These are phyloP conservation scores for Colletotrichum tabaci DNA, from an alignment of 2,329 filamentous ascomycete species.

Conservation along the genomic window DNA sequence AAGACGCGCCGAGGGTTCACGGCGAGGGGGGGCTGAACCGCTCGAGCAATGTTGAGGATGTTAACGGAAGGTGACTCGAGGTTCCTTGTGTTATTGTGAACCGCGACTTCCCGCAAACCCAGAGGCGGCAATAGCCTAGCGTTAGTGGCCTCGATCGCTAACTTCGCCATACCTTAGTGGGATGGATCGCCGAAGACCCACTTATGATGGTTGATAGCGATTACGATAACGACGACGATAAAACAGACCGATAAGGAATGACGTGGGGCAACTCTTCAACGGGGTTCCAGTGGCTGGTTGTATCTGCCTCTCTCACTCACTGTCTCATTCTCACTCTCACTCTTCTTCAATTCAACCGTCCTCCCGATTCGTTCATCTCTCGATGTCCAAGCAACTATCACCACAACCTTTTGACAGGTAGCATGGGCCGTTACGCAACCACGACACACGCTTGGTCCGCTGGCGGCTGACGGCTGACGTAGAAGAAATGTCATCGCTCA, in stretches of 20 bases:
- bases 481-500: neutral
- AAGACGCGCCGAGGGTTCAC: neutral
- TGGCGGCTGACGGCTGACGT: neutral
- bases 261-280: no score
- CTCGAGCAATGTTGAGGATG: slow-evolving; percentile 3
- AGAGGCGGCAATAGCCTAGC: slow-evolving; percentile 28
- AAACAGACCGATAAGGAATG: neutral
- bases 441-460: slow-evolving; percentile 11
- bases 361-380: no score
- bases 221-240: slow-evolving; percentile 2
- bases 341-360: neutral
- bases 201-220: neutral
- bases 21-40: neutral
- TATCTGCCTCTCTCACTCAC: neutral
- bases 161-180: slow-evolving; percentile 11
- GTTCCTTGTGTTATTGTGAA: slow-evolving; percentile 40
- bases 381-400: neutral
- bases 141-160: slow-evolving; percentile 10
- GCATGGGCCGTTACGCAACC: neutral
- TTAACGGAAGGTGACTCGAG: slow-evolving; percentile 18
- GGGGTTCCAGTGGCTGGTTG: neutral
- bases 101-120: slow-evolving; percentile 33
- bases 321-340: neutral
- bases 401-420: neutral
- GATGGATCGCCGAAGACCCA: slow-evolving; percentile 29